Evolutionary conservation across 192 early-diverging fungal species (phyloP), one percentile per base, ranked within the genome.

Genomic region (Glomus cerebriforme): DNA sequence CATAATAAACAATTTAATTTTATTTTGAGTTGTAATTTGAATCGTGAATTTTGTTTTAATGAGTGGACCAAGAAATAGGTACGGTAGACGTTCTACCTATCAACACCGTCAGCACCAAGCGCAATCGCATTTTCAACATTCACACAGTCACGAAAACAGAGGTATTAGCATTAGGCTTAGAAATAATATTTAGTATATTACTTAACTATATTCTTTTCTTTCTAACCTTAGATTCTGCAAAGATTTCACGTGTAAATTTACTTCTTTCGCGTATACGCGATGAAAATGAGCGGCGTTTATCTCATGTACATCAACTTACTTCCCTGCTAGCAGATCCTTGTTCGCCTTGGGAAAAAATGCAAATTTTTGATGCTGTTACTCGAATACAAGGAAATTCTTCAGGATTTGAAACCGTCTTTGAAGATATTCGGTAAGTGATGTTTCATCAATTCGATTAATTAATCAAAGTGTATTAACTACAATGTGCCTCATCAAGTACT

Each of bases 291-390:
- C 54, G 77, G n/a, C 37, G 65, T 6, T 13, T 26, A 26, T 19
- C 63, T 6, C 31, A 49, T 34, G 31, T 78, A 12, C 67, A 66
- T 34, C 77, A 78, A 13, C 32, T 78, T 8, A 35, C 27, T 10
- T 27, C 27, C 3, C 7, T 69, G 39, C 7, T 78, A n/a, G 13
- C 17, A 1, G 77, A 78, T 17, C 31, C 77, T 24, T 58, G 22
- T 31, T 43, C 77, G 15, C 5, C 77, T 24, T 63, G 63, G 45
- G 77, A 78, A 59, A 59, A 31, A 54, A n/a, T 22, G 2, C 64
- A 78, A 47, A 58, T 78, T 47, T 78, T 78, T 37, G 77, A 78
- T 29, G 22, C 47, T 2, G 47, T 68, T 19, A 78, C 77, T 22
- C 27, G 49, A 54, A 66, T 45, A 32, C 15, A 29, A 24, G 75